Base-by-base conservation (phyloP, 2,329 filamentous ascomycete species). In the Metarhizium album region DNA sequence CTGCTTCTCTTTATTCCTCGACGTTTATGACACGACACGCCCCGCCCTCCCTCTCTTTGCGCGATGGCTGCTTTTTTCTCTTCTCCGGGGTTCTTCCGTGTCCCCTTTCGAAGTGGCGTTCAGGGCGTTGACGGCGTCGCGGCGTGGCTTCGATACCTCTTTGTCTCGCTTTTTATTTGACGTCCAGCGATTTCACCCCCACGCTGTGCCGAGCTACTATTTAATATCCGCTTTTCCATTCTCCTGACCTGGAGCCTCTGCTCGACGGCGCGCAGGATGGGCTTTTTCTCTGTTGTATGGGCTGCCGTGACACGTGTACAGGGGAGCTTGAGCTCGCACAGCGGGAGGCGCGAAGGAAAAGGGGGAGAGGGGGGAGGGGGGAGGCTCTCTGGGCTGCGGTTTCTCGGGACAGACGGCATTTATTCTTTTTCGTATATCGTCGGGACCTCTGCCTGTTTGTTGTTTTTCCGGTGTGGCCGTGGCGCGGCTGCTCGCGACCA, bases 71-170 rank as follows among this genome's bases (percentile, higher is more conserved):
- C 43, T 40, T 49, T 46, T n/a, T 47, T 50, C 38, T 50, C 40
- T 52, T 54, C 42, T 43, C 38, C 8, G 23, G 24, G 22, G 47
- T 46, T 20, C 11, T 31, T 16, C 8, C 16, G 9, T 16, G 14
- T 43, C 35, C 13, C n/a, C 18, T 31, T 40, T 33, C 14, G n/a
- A 53, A 51, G 56, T 54, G 63, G 63, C 57, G 60, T 64, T 65
- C 47, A 56, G 47, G 57, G 58, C 55, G 60, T 64, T 59, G 55
- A 60, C 51, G 62, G 62, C 58, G 62, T 66, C 56, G 50, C 53
- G 52, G 52, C 52, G 52, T 56, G 56, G 50, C 55, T 60, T 63
- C 57, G 60, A 65, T 65, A 65, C 62, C 59, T 64, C 52, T 42
- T 42, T 54, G 42, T 33, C 27, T 49, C 52, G 40, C 40, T 24